Base-by-base conservation (phyloP, 164 flowering plant genomes). In the Brasenia schreberi region DNA sequence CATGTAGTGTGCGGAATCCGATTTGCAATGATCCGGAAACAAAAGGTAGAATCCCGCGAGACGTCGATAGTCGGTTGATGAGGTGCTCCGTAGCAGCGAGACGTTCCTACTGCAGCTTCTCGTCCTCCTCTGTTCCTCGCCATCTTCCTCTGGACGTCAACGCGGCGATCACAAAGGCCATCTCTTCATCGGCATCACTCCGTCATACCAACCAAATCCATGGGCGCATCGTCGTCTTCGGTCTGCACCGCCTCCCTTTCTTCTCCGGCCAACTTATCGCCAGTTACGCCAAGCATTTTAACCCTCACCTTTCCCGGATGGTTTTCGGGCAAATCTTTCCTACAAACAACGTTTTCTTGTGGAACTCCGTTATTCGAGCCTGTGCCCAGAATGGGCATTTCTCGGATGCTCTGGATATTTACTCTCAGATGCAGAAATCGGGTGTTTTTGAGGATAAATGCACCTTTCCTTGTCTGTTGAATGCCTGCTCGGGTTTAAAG, bases 361-460 rank as follows among this genome's bases (percentile, higher is more conserved):
- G 86, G 86, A 82, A 84, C 68, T 81, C 85, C 18, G 69, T 84
- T 67, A 82, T 82, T 60, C 79, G 88, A 70, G 83, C 83, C 7
- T 74, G 81, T 69, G 71, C 81, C 68, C 82, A 73, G 23, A 81
- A 77, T 63, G 82, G 80, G 49, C 19, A 71, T 19, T 78, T 67
- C 71, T 43, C 75, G 0, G 61, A 78, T 52, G 84, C 86, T 42
- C 64, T 82, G 42, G 74, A 65, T 10, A 71, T 76, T 7, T 82
- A 78, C 70, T 18, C 56, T 14, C 62, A 75, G 63, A 79, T 82
- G 80, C 66, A 68, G 12, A 49, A 42, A 11, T 66, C 70, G 60
- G 65, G 66, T 3, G 18, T 82, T 56, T 63, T 60, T 62, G 83
- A 82, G 0, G 88, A 84, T 64, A 67, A 61, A 1, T 77, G 69